phyloP scores from a whole-genome alignment of 495 filamentous ascomycete species.

The Jackrogersella minutella region DNA sequence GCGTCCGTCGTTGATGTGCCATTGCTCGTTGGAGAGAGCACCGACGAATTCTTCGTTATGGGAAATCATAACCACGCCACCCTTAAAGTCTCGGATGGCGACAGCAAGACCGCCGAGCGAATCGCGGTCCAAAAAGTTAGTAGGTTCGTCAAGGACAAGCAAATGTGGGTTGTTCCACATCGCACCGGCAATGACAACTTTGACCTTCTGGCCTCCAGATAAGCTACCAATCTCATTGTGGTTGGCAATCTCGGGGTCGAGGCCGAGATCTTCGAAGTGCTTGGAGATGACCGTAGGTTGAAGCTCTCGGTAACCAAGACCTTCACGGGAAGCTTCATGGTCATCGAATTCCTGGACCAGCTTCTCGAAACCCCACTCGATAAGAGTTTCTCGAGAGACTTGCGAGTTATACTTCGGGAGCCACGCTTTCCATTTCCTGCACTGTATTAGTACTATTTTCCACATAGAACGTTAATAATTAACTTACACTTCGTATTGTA shows the following conservation, averaged over 20 bases:
- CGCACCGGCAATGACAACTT: conserved; percentile 95
- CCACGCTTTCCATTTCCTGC: conserved; percentile 82
- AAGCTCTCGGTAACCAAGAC: conserved; percentile 91
- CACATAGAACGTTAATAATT: background rate
- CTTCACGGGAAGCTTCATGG: conserved; percentile 95
- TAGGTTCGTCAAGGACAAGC: conserved; percentile 96
- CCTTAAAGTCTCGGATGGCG: conserved; percentile 96
- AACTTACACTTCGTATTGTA: conserved; percentile 94
- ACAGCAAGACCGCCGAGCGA: conserved; percentile 94
- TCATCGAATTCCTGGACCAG: conserved; percentile 98
- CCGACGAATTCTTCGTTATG: conserved; percentile 99
- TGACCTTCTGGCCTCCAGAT: conserved; percentile 99
- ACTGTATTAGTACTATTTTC: conserved; percentile 3
- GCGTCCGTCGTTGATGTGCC: conserved; percentile 88
- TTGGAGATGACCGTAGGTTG: conserved; percentile 93
- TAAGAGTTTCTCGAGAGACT: conserved; percentile 91
- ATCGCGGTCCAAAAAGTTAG: conserved; percentile 98
- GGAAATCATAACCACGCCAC: conserved; percentile 98
- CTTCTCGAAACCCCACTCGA: conserved; percentile 86
- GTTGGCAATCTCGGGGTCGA: conserved; percentile 97
- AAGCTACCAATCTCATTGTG: conserved; percentile 98
- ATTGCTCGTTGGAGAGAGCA: conserved; percentile 91
- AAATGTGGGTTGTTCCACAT: conserved; percentile 99
- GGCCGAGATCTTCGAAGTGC: conserved; percentile 96
- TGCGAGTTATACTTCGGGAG: conserved; percentile 93